phyloP scores from a whole-genome alignment of 768 basidiomycete genomes.

The Coprinopsis sp. region DNA sequence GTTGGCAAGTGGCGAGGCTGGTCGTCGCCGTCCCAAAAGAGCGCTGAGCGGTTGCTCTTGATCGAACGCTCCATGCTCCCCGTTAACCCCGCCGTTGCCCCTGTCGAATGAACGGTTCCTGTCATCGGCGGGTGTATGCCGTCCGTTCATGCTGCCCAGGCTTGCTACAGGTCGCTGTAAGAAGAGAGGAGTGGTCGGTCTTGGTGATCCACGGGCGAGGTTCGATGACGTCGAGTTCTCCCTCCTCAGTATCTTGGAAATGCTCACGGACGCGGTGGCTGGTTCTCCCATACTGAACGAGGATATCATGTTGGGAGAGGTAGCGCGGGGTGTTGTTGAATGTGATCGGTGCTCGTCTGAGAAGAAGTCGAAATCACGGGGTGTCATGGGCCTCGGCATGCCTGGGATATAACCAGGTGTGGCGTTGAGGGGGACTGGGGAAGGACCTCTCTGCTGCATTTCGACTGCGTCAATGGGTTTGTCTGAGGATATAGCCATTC shows the following conservation, averaged over 20 bases:
- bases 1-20: constrained; percentile 66
- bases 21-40: constrained; percentile 52
- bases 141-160: constrained; percentile 43
- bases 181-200: constrained; percentile 52
- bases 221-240: constrained; percentile 54
- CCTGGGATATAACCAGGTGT: constrained; percentile 85
- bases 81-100: constrained; percentile 4
- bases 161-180: constrained; percentile 48
- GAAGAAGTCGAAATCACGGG: constrained; percentile 61
- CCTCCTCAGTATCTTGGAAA: constrained; percentile 41
- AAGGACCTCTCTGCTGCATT: constrained; percentile 39
- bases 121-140: constrained; percentile 56
- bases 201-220: constrained; percentile 37
- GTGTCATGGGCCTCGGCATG: constrained; percentile 89
- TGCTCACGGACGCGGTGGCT: constrained; percentile 25
- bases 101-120: constrained; percentile 28
- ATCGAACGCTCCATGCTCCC: constrained; percentile 18
- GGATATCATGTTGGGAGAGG: constrained; percentile 50
- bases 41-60: constrained; percentile 46
- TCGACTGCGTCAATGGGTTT: constrained; percentile 29
- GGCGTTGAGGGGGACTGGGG: constrained; percentile 57
- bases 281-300: constrained; percentile 26
- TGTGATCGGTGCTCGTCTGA: constrained; percentile 63
- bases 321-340: constrained; percentile 78
- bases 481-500: constrained; percentile 69